A percentile compares a stretch with the other conserved stretches of the same genome.
phyloP scores from a whole-genome alignment of 306 rosid genomes.

The Datisca glomerata region DNA sequence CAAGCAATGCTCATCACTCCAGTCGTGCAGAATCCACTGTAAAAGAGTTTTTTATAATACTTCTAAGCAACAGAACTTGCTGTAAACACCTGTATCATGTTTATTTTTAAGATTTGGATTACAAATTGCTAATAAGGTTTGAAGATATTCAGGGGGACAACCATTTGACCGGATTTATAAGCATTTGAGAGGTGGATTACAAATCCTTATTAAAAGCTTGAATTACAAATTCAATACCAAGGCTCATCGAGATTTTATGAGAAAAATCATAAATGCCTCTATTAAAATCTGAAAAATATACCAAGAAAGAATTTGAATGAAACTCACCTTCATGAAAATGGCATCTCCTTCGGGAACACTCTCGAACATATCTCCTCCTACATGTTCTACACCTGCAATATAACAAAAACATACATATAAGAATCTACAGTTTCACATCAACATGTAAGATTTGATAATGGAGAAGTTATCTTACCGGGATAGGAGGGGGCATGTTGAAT shows the following conservation, averaged over 20 bases:
- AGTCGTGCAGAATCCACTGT: conserved; percentile 22
- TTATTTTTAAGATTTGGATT: too few species aligned
- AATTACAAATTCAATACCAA: too few species aligned
- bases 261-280: too few species aligned
- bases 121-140: too few species aligned
- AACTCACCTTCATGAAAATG: conserved; percentile 19
- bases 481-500: conserved; percentile 10
- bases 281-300: neutral
- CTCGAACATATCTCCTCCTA: conserved; percentile 24
- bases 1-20: conserved; percentile 23
- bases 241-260: too few species aligned
- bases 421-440: neutral
- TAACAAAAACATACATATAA: neutral
- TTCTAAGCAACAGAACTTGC: neutral
- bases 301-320: neutral
- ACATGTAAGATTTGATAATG: too few species aligned
- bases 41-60: neutral
- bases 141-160: too few species aligned
- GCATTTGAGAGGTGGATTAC: too few species aligned
- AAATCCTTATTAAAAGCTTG: too few species aligned
- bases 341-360: conserved; percentile 15
- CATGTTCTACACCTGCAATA: conserved; percentile 18
- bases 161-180: too few species aligned
- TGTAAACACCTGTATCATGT: too few species aligned
- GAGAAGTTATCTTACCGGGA: too few species aligned